Evolutionary conservation across 495 filamentous ascomycete genomes (phyloP), one percentile per base, ranked within the genome.

Genomic region (Cryomyces antarcticus): DNA sequence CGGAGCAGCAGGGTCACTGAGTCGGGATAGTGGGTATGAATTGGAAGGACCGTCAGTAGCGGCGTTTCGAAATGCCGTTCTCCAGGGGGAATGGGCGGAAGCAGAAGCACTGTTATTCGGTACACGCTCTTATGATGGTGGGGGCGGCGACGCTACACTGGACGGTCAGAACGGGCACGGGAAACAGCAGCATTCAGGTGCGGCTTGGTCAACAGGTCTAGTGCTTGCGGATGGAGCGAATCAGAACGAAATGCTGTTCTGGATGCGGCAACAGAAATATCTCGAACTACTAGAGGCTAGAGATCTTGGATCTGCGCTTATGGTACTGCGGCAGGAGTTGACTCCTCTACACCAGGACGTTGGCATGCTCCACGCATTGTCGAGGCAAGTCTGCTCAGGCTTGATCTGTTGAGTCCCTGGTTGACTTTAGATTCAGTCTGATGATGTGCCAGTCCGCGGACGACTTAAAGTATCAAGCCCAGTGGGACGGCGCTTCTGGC

Each of bases 201-300:
- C 12, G 49, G 33, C 33, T 0, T 9, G 50, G 13, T 24, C 17
- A 24, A 24, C 17, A 24, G 60, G 61, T 4, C 47, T 80, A 41
- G 57, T 66, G 1, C 57, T 80, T 44, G 67, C 67, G 6, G 70
- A 73, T 41, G 62, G 57, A 38, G 73, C 75, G 30, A 66, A 80
- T 49, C 61, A 60, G 49, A 69, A 66, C 45, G 66, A 73, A 49
- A 70, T 84, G 67, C 61, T 77, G 34, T 92, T 99, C 60, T 75
- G 74, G 61, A 63, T 96, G 45, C 69, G 88, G 49, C 78, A 89
- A 55, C 89, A 99, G 55, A 99, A 96, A 60, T 99, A 85, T 58
- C 64, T 99, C 29, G 89, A 99, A 56, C 64, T 93, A 7, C 64
- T 99, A 28, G 86, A 96, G 57, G 62, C 68, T 45, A 64, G 75